phyloP scores from a whole-genome alignment of 2,329 filamentous ascomycete species.

The Hysterium pulicare region DNA sequence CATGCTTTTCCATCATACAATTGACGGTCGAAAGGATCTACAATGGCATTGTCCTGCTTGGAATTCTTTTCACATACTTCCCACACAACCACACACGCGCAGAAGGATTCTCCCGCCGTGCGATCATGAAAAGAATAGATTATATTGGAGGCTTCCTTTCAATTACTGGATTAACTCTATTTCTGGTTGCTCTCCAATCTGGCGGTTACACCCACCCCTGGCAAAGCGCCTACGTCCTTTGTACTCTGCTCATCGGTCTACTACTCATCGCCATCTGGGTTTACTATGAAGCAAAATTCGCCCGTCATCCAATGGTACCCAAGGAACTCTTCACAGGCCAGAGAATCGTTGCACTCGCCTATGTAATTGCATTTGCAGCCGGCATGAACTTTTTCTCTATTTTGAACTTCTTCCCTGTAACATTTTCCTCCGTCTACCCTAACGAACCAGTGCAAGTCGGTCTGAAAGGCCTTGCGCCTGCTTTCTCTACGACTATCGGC shows the following conservation, averaged over 20 bases:
- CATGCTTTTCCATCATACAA: background rate
- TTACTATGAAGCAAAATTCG: constrained; percentile 38
- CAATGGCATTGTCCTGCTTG: constrained; percentile 28
- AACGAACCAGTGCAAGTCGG: constrained; percentile 30
- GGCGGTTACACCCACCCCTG: constrained; percentile 41
- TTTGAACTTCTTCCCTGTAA: constrained; percentile 32
- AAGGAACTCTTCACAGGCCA: constrained; percentile 32
- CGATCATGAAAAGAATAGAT: constrained; percentile 31
- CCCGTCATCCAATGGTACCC: constrained; percentile 40
- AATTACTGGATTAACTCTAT: constrained; percentile 30
- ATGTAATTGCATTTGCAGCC: constrained; percentile 32
- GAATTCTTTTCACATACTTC: constrained; percentile 30
- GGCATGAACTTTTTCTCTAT: constrained; percentile 32
- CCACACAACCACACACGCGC: constrained; percentile 29
- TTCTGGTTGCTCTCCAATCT: constrained; percentile 39
- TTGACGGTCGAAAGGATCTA: constrained; percentile 18
- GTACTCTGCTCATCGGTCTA: constrained; percentile 35
- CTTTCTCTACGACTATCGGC: constrained; percentile 25
- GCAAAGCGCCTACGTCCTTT: constrained; percentile 36
- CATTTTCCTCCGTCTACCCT: constrained; percentile 26
- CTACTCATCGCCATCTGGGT: constrained; percentile 31
- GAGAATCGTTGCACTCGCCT: constrained; percentile 29
- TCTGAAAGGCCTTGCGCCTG: constrained; percentile 24
- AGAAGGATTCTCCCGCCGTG: constrained; percentile 27
- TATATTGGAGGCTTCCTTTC: constrained; percentile 29